Evolutionary conservation across 1,284 basidiomycete genomes (phyloP), one percentile per base, ranked within the genome.

Genomic region (Coniferiporia weirii): DNA sequence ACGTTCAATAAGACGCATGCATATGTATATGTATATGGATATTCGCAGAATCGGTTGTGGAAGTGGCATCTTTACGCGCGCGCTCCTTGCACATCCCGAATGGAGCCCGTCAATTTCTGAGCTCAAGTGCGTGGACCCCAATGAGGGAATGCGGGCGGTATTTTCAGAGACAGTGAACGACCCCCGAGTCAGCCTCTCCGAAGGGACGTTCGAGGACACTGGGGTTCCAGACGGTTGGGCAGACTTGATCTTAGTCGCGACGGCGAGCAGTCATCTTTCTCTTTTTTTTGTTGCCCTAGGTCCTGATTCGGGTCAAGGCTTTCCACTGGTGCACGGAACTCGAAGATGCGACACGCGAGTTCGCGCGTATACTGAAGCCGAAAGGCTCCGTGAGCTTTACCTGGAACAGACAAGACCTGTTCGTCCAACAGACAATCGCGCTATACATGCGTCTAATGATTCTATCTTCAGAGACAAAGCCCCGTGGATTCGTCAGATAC

Each of bases 311-410:
- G 63, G 54, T 40, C 7, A n/a, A 90, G 84, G 89, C 90, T 13
- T 91, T 84, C 67, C 89, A 92, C 71, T 92, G 90, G 89, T 89
- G 86, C 65, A 84, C 85, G 2, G 80, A 91, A 68, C 85, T 82
- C 67, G 76, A 82, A 59, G 77, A 74, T 56, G 87, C 89, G 1
- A 76, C 77, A 13, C 70, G 70, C 0, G 89, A 91, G 67, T 87
- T 92, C 67, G 76, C 80, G 22, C 80, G 89, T 35, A 79, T 90
- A 64, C 72, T 92, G 52, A 89, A 87, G 67, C 83, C 85, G 0
- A 71, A 73, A 32, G 90, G 89, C 5, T 70, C 78, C 5, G 75
- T 84, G 17, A 82, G 76, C 3, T 76, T 87, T 59, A 82, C 91
- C 47, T 92, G 89, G 89, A 91, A 91, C 19, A 15, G 13, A 8